A percentile compares a stretch with the other conserved stretches of the same genome.
Conservation (phyloP, 148 eudicot species). For the Nepenthes gracilis region DNA sequence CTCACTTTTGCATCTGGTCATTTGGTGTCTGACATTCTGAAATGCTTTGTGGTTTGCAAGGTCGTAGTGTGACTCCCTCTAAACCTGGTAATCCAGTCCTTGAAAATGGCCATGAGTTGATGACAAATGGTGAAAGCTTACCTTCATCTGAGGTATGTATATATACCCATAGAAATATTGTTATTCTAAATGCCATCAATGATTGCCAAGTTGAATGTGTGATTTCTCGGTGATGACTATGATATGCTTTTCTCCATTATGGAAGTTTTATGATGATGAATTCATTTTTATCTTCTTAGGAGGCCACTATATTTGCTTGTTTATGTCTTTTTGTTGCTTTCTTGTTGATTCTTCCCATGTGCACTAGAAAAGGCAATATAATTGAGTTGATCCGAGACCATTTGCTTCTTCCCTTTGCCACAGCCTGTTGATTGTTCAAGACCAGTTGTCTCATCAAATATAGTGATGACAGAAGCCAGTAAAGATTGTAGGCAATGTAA, state of each 20-base stretch:
- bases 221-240: too few relatives aligned
- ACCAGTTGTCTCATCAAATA: constrained; percentile 25
- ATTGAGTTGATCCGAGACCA: too few relatives aligned
- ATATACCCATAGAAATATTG: not conserved
- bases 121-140: constrained; percentile 26
- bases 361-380: not conserved
- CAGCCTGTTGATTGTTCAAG: constrained; percentile 42
- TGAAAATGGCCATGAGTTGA: constrained; percentile 22
- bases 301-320: too few relatives aligned
- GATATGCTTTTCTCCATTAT: too few relatives aligned
- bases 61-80: constrained; percentile 21
- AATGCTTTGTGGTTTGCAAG: constrained; percentile 13
- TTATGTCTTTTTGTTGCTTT: too few relatives aligned
- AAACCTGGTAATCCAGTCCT: constrained; percentile 23
- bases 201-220: not conserved
- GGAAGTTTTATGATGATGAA: too few relatives aligned
- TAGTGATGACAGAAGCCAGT: constrained; percentile 19
- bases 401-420: constrained; percentile 6
- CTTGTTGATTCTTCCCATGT: not conserved
- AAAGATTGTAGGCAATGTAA: constrained; percentile 19
- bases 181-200: not conserved
- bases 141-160: constrained; percentile 34
- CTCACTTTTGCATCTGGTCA: constrained; percentile 4
- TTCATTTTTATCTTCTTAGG: too few relatives aligned
- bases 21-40: constrained; percentile 5